Base-by-base conservation (phyloP, 345 rosid species). In the Populus euphratica region DNA sequence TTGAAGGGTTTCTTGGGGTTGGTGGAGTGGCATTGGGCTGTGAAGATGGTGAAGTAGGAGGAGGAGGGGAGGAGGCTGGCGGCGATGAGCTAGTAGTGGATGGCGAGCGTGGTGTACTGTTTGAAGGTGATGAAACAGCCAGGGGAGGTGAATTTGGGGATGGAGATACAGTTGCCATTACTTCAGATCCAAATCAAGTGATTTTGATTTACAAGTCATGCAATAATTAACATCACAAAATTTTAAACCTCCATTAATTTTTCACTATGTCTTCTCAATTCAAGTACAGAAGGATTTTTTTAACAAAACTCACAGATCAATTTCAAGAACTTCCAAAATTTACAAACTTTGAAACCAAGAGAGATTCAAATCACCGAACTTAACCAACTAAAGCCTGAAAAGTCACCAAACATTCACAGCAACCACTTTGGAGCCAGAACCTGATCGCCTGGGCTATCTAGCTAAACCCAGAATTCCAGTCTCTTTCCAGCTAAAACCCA, bases 81-180 rank as follows among this genome's bases (percentile, higher is more conserved):
- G 85, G 85, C 59, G 83, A 85, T 44, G 83, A 74, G 74, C 76
- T 68, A 38, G 77, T 17, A 38, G 82, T n/a, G 33, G 82, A 68
- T 20, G 87, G 79, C 4, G 81, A 73, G 49, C 83, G 78, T 8
- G 87, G 44, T 62, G 64, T 18, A 41, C 74, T 68, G 50, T 50
- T 50, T 29, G 84, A 72, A 73, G 86, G 33, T 27, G 90, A 90
- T 52, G 93, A 78, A 84, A 76, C 85, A 61, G 83, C 84, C 64
- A 85, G n/a, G 67, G 92, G 89, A 41, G 93, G 50, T 52, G 86
- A 67, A 78, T 75, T 68, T 47, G 97, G 92, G 64, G 97, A 27
- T 72, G 90, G 92, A 33, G 85, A 80, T 7, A 86, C 73, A 65
- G 91, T 74, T 50, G 97, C 87, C 98, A 94, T 94, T 84, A 77